Evolutionary conservation across 1,139 yeast species (phyloP).

Genomic region (Blastobotrys niveus): DNA sequence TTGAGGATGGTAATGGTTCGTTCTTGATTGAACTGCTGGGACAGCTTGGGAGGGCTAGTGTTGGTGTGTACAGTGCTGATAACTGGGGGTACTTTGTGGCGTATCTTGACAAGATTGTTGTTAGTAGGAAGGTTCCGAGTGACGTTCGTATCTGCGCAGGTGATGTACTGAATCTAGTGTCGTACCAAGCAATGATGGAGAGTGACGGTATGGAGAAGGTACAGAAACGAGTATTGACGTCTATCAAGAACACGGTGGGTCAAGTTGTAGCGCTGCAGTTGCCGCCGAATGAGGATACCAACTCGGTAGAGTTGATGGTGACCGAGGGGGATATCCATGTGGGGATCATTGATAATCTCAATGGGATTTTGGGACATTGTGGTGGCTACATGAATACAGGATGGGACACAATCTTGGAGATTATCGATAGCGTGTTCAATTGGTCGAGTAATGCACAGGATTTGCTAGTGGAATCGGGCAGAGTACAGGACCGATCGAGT

Average conservation of each 20-base stretch:
- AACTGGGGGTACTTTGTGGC: slow-evolving; percentile 44
- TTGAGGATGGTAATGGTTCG: slow-evolving; percentile 19
- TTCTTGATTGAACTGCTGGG: slow-evolving; percentile 33
- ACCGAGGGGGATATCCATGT: slow-evolving; percentile 52
- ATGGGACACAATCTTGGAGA: slow-evolving; percentile 68
- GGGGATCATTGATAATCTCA: slow-evolving; percentile 55
- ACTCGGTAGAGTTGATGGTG: slow-evolving; percentile 20
- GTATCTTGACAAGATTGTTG: slow-evolving; percentile 45
- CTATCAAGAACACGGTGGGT: slow-evolving; percentile 15
- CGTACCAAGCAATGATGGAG: slow-evolving; percentile 9
- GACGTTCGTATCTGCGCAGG: slow-evolving; percentile 46
- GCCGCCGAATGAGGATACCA: slow-evolving; percentile 22
- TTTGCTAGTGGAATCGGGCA: slow-evolving; percentile 4
- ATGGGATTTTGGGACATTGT: slow-evolving; percentile 66
- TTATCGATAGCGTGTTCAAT: slow-evolving; percentile 61
- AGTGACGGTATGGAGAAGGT: slow-evolving; percentile 8
- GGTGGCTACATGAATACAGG: slow-evolving; percentile 56
- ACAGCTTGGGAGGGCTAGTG: slow-evolving; percentile 39
- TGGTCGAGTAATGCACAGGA: slow-evolving; percentile 13
- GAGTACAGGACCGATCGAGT: slow-evolving; percentile 15
- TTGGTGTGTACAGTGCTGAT: slow-evolving; percentile 28
- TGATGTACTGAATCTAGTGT: slow-evolving; percentile 41
- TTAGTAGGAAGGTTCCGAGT: slow-evolving; percentile 37
- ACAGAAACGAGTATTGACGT: slow-evolving; percentile 17
- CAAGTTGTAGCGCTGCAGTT: slow-evolving; percentile 16